Conservation (phyloP, 2,329 filamentous ascomycete species). For the Alternaria hordeiaustralica region DNA sequence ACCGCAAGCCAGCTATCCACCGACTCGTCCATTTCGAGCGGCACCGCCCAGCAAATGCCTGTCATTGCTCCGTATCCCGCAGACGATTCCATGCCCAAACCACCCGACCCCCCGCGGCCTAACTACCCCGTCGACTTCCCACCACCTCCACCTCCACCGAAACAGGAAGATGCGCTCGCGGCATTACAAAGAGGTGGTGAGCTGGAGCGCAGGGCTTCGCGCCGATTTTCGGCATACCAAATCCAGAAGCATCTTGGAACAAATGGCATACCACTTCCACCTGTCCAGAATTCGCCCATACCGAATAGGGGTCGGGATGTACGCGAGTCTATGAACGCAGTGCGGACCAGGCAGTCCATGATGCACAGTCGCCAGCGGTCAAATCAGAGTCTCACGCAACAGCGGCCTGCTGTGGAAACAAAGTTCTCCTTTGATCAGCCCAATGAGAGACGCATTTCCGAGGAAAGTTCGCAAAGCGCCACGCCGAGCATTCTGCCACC, state of each 20-base stretch:
- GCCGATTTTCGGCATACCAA: slow-evolving; percentile 94
- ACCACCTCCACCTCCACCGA: slow-evolving; percentile 79
- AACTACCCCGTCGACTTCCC: slow-evolving; percentile 64
- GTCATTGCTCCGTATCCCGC: slow-evolving; percentile 76
- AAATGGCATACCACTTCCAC: slow-evolving; percentile 83
- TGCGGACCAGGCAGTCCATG: slow-evolving; percentile 65
- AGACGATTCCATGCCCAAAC: slow-evolving; percentile 58
- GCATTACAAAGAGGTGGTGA: slow-evolving; percentile 91
- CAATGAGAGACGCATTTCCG: slow-evolving; percentile 63
- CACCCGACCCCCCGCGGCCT: slow-evolving; percentile 44
- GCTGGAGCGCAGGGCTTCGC: slow-evolving; percentile 87
- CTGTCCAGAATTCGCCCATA: slow-evolving; percentile 77
- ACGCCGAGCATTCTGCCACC: slow-evolving; percentile 46
- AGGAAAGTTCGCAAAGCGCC: slow-evolving; percentile 60
- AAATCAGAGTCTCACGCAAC: slow-evolving; percentile 37
- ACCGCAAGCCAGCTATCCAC: slow-evolving; percentile 41
- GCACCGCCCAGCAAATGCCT: slow-evolving; percentile 76
- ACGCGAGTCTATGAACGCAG: slow-evolving; percentile 81
- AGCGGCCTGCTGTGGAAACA: slow-evolving; percentile 60
- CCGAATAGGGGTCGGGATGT: slow-evolving; percentile 86
- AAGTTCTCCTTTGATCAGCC: slow-evolving; percentile 62
- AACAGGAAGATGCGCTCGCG: slow-evolving; percentile 86
- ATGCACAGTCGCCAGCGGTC: slow-evolving; percentile 61
- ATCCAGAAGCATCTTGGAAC: slow-evolving; percentile 92
- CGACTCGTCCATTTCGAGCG: slow-evolving; percentile 74